Evolutionary conservation across 345 rosid species (phyloP).

Genomic region (Gossypium arboreum): DNA sequence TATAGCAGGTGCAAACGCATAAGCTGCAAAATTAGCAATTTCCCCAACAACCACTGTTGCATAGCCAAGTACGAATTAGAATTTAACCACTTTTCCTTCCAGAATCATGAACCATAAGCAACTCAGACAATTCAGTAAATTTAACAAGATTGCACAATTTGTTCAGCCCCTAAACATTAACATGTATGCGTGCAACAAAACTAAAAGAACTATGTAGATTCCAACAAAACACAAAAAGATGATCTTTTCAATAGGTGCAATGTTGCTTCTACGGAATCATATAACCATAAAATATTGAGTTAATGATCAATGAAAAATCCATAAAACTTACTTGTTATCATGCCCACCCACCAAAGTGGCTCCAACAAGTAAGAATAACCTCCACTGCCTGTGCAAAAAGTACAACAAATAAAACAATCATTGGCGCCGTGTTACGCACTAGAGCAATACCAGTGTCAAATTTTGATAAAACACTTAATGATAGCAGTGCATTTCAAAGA

Average conservation of each 20-base stretch:
- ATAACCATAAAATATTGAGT: not conserved
- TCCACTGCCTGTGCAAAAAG: constrained; percentile 48
- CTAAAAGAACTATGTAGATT: not conserved
- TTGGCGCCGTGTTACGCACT: not conserved
- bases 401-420: not conserved
- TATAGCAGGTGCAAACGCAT: constrained; percentile 97
- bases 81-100: not conserved
- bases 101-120: constrained; percentile 11
- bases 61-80: constrained; percentile 17
- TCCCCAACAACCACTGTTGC: constrained; percentile 89
- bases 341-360: constrained; percentile 99
- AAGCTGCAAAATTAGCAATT: constrained; percentile 94
- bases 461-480: not conserved
- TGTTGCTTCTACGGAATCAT: not conserved
- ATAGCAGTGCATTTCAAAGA: constrained; percentile 2
- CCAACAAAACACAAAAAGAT: not conserved
- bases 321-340: constrained; percentile 85
- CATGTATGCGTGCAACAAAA: not conserved
- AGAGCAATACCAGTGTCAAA: constrained; percentile 21
- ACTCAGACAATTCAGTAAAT: not conserved
- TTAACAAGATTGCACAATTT: not conserved
- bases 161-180: not conserved
- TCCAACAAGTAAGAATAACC: constrained; percentile 91
- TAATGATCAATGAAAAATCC: constrained; percentile 13
- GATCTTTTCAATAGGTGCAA: not conserved